Evolutionary conservation across 2,329 filamentous ascomycete genomes (phyloP).

Genomic region (Diplodia seriata): DNA sequence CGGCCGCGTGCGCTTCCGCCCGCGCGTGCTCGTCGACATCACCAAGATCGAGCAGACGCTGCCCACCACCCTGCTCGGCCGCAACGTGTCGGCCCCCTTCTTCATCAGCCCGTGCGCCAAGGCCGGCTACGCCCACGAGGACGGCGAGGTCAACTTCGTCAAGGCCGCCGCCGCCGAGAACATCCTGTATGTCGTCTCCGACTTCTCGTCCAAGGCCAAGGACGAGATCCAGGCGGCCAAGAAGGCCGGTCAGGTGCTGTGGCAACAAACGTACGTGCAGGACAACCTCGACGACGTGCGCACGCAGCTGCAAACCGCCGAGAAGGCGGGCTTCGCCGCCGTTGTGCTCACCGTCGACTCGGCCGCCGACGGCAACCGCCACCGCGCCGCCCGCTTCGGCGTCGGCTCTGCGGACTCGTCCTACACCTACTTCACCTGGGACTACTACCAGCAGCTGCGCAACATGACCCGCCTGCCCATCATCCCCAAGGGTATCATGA

Average conservation of each 20-base stretch:
- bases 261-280: constrained; percentile 52
- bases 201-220: constrained; percentile 47
- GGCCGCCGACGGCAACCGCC: constrained; percentile 48
- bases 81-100: constrained; percentile 63
- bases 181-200: constrained; percentile 58
- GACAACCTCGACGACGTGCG: constrained; percentile 43
- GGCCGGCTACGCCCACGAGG: constrained; percentile 53
- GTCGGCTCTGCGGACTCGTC: constrained; percentile 43
- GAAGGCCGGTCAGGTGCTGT: constrained; percentile 46
- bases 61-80: constrained; percentile 59
- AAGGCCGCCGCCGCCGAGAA: constrained; percentile 57
- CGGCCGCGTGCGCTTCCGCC: constrained; percentile 57
- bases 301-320: constrained; percentile 43
- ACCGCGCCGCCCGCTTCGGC: constrained; percentile 46
- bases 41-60: constrained; percentile 50
- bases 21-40: constrained; percentile 60
- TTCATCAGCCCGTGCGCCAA: constrained; percentile 58
- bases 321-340: constrained; percentile 49
- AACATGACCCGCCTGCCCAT: constrained; percentile 49
- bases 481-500: constrained; percentile 51
- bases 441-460: constrained; percentile 44
- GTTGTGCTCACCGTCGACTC: constrained; percentile 53
- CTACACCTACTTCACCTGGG: constrained; percentile 45
- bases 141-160: constrained; percentile 59
- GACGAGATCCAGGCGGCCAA: constrained; percentile 37